phyloP scores from a whole-genome alignment of 306 rosid species.

The Lablab purpureus region DNA sequence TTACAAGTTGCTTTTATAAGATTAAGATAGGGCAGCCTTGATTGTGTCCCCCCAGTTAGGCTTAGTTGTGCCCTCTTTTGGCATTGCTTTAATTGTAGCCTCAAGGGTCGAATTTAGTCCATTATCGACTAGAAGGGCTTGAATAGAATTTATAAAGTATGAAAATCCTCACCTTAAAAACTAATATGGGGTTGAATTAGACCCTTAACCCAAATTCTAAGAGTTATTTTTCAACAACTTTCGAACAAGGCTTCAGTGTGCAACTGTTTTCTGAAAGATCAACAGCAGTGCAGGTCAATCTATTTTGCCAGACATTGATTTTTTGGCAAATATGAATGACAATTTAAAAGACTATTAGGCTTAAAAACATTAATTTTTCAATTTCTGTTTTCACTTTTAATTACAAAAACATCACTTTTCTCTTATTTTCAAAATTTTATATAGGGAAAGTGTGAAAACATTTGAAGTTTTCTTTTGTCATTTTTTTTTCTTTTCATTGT shows the following conservation, averaged over 20 bases:
- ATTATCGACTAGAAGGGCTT: neutral
- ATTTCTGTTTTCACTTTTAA: neutral
- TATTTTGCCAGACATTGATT: neutral
- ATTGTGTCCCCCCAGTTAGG: too few relatives aligned
- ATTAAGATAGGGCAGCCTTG: too few relatives aligned
- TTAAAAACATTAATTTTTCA: neutral
- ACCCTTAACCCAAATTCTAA: neutral
- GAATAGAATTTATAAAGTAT: too few relatives aligned
- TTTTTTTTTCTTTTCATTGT: neutral
- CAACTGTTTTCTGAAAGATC: neutral
- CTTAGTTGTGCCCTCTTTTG: neutral
- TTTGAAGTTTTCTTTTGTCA: neutral
- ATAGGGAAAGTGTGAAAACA: neutral
- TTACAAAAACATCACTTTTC: neutral
- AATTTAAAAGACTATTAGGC: neutral
- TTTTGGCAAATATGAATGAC: conserved; percentile 3
- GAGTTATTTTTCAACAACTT: neutral
- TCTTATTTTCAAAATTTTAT: neutral
- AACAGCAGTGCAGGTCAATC: neutral
- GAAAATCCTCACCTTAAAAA: neutral
- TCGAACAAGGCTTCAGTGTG: too few relatives aligned
- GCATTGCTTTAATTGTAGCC: neutral
- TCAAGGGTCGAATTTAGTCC: neutral
- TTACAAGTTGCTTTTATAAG: neutral
- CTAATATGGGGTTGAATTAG: neutral